Conservation (phyloP, 2,329 filamentous ascomycete species). For the Balansia obtecta region DNA sequence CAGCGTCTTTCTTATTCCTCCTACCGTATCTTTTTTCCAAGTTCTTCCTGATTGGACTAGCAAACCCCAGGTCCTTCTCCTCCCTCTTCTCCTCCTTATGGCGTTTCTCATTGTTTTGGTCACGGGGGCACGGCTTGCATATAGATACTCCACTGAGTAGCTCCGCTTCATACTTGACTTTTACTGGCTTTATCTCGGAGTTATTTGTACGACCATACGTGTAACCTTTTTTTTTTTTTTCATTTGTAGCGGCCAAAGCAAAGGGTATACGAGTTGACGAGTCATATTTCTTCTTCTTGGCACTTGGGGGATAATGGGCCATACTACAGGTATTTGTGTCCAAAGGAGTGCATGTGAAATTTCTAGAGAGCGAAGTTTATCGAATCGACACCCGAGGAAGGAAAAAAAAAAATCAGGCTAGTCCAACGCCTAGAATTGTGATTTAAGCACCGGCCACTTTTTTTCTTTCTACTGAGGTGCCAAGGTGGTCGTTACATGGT, state of each 20-base stretch:
- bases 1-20: not conserved
- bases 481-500: too few relatives aligned
- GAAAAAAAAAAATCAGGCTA: too few relatives aligned
- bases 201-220: constrained; percentile 3
- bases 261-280: constrained; percentile 3
- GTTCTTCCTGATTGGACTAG: not conserved
- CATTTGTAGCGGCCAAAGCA: not conserved
- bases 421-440: too few relatives aligned
- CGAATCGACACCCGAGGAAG: too few relatives aligned
- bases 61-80: not conserved
- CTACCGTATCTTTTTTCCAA: too few relatives aligned
- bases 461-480: too few relatives aligned
- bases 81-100: not conserved
- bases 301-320: not conserved
- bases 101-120: not conserved
- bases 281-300: not conserved
- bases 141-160: constrained; percentile 4
- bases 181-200: not conserved
- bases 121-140: not conserved
- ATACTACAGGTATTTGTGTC: not conserved
- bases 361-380: too few relatives aligned
- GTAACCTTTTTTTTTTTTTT: not conserved
- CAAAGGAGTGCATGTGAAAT: too few relatives aligned
- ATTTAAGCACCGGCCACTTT: too few relatives aligned
- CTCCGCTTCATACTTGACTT: not conserved